phyloP scores from a whole-genome alignment of 176 grass and related monocot species.

The Raddia guianensis region DNA sequence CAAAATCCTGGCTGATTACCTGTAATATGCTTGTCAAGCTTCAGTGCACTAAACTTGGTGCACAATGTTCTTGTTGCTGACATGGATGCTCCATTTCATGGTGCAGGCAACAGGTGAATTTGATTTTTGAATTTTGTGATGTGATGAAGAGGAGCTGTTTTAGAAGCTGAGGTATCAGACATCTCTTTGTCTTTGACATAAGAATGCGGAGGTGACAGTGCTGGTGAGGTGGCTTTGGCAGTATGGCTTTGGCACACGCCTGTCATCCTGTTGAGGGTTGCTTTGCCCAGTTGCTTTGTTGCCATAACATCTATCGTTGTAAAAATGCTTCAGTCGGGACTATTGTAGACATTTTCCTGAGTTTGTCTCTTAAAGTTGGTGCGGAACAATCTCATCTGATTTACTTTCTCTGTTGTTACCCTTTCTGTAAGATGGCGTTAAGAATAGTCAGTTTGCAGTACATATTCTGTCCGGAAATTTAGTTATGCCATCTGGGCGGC shows the following conservation, averaged over 20 bases:
- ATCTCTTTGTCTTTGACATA: constrained; percentile 56
- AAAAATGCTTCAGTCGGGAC: constrained; percentile 48
- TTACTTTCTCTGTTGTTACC: constrained; percentile 25
- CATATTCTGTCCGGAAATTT: background rate
- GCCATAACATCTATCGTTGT: constrained; percentile 40
- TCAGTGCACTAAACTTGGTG: background rate
- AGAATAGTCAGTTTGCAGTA: background rate
- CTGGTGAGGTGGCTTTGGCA: constrained; percentile 34
- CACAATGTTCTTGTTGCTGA: constrained; percentile 3
- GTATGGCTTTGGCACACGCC: background rate
- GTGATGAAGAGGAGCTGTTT: constrained; percentile 41
- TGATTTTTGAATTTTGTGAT: constrained; percentile 63
- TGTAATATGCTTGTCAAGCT: background rate
- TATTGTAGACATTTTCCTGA: constrained; percentile 37
- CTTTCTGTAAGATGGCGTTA: background rate
- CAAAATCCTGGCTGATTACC: background rate
- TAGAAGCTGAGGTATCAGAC: constrained; percentile 53
- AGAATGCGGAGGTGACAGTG: constrained; percentile 43
- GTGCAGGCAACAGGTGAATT: constrained; percentile 71
- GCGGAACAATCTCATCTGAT: constrained; percentile 28
- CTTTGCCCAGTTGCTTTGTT: constrained; percentile 40
- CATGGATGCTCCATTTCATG: constrained; percentile 6
- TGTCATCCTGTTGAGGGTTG: constrained; percentile 38
- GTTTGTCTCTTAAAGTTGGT: constrained; percentile 39
- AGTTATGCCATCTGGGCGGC: background rate